Evolutionary conservation across 2,329 filamentous ascomycete species (phyloP).

Genomic region (Karstenula rhodostoma): DNA sequence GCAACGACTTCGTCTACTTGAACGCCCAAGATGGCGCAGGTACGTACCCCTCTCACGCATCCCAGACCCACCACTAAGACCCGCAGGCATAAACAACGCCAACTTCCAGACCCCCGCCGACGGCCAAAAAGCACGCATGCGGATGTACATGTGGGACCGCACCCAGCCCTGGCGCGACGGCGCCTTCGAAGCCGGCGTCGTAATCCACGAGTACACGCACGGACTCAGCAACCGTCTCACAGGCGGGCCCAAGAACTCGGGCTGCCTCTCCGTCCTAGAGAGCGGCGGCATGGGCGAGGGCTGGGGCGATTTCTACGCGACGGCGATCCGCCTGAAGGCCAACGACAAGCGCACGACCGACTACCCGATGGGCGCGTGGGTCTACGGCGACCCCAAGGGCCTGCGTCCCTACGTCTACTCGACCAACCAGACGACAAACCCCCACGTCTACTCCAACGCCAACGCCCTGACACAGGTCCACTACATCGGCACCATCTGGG

Average conservation of each 20-base stretch:
- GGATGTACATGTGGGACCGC: slow-evolving; percentile 65
- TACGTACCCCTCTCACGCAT: slow-evolving; percentile 50
- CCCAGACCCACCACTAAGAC: not conserved
- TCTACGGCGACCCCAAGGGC: slow-evolving; percentile 53
- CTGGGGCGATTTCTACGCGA: slow-evolving; percentile 66
- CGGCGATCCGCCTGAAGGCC: slow-evolving; percentile 58
- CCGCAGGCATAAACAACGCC: slow-evolving; percentile 62
- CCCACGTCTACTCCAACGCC: slow-evolving; percentile 58
- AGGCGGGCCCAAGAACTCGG: slow-evolving; percentile 63
- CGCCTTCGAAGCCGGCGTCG: slow-evolving; percentile 66
- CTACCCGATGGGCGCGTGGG: slow-evolving; percentile 62
- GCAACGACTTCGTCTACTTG: slow-evolving; percentile 63
- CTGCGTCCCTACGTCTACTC: slow-evolving; percentile 63
- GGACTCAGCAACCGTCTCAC: slow-evolving; percentile 66
- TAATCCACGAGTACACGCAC: slow-evolving; percentile 61
- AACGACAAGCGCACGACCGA: slow-evolving; percentile 56
- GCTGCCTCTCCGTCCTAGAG: slow-evolving; percentile 59
- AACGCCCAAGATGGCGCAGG: slow-evolving; percentile 65
- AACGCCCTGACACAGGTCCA: slow-evolving; percentile 55
- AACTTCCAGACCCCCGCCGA: slow-evolving; percentile 64
- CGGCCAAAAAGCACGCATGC: slow-evolving; percentile 62
- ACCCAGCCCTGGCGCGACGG: slow-evolving; percentile 61
- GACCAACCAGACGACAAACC: slow-evolving; percentile 60
- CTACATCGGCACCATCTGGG: slow-evolving; percentile 62
- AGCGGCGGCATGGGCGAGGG: slow-evolving; percentile 67